phyloP scores from a whole-genome alignment of 768 basidiomycete species.

The Trametes maxima region DNA sequence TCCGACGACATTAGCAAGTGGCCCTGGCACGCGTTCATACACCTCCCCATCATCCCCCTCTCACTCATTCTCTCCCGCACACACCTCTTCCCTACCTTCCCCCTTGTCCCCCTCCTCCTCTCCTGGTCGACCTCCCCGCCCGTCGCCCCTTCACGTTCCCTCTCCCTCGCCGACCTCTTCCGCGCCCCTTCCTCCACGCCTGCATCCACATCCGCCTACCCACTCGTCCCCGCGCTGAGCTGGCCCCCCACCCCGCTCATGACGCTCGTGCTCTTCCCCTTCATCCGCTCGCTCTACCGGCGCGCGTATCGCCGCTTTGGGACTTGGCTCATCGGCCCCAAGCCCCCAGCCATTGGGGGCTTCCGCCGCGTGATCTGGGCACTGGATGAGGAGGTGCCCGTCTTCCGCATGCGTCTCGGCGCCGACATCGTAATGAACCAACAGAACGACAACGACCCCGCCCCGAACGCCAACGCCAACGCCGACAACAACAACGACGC shows the following conservation, averaged over 20 bases:
- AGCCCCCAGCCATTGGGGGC: not conserved
- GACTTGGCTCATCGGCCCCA: slow-evolving; percentile 28
- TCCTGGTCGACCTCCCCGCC: slow-evolving; percentile 34
- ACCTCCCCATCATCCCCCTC: slow-evolving; percentile 72
- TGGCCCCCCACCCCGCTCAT: slow-evolving; percentile 41
- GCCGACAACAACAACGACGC: slow-evolving; percentile 28
- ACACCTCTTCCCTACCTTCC: slow-evolving; percentile 29
- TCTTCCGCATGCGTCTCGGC: slow-evolving; percentile 28
- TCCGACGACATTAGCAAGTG: slow-evolving; percentile 72
- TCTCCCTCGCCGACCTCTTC: slow-evolving; percentile 22
- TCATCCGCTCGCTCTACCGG: slow-evolving; percentile 31
- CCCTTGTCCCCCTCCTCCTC: slow-evolving; percentile 36
- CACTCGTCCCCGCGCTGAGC: slow-evolving; percentile 20
- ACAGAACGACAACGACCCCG: not conserved
- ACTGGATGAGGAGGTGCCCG: slow-evolving; percentile 27
- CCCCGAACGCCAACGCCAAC: not conserved
- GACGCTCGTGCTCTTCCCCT: slow-evolving; percentile 32
- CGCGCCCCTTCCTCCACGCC: not conserved
- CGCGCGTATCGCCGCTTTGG: slow-evolving; percentile 24
- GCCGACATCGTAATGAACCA: slow-evolving; percentile 19
- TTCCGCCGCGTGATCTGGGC: slow-evolving; percentile 29
- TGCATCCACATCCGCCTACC: not conserved
- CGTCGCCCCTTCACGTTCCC: slow-evolving; percentile 28
- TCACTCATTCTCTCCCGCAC: slow-evolving; percentile 63
- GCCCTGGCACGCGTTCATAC: slow-evolving; percentile 76